Conservation (phyloP, 306 rosid species). For the Prunus armeniaca region DNA sequence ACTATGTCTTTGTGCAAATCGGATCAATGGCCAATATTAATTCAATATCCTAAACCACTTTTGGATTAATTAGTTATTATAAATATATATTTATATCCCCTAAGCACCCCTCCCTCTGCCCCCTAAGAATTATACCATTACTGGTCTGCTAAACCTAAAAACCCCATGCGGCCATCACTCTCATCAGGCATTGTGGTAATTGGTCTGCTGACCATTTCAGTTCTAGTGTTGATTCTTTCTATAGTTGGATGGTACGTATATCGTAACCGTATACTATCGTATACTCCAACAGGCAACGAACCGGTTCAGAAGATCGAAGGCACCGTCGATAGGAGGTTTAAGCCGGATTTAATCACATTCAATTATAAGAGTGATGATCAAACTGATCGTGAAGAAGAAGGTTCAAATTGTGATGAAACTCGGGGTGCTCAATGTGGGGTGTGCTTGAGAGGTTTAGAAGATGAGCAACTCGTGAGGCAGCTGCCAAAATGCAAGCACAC, state of each 20-base stretch:
- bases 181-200: constrained; percentile 2
- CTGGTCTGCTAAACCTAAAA: neutral
- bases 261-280: neutral
- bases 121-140: neutral
- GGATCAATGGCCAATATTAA: neutral
- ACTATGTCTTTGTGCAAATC: neutral
- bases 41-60: neutral
- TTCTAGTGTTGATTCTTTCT: neutral
- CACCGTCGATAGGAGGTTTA: neutral
- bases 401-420: neutral
- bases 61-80: neutral
- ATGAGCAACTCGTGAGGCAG: constrained; percentile 17
- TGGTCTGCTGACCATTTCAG: constrained; percentile 2
- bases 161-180: constrained; percentile 3
- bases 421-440: constrained; percentile 1
- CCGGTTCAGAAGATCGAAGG: neutral
- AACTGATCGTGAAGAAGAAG: neutral
- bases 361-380: constrained; percentile 7
- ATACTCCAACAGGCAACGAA: neutral
- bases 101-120: too few relatives aligned
- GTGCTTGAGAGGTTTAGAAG: constrained; percentile 20
- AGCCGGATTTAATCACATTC: constrained; percentile 12
- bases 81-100: too few relatives aligned
- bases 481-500: constrained; percentile 30
- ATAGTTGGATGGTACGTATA: constrained; percentile 6